These are phyloP conservation scores for Betula pendula DNA, from an alignment of 306 rosid genomes.

Conservation along the genomic window DNA sequence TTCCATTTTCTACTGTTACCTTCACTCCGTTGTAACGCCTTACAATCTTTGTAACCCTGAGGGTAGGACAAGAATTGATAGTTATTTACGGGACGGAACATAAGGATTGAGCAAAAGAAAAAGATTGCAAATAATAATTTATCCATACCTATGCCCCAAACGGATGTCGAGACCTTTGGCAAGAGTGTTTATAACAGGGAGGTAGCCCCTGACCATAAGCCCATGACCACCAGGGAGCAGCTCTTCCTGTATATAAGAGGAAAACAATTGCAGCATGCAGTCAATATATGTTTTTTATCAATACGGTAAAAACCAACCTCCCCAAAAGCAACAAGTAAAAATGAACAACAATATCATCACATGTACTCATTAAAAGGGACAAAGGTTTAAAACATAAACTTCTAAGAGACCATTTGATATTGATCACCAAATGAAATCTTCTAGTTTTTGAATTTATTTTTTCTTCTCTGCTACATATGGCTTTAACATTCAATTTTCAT, in stretches of 20 bases:
- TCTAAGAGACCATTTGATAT: neutral
- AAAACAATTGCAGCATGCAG: slow-evolving; percentile 8
- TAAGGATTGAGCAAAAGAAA: slow-evolving; percentile 2
- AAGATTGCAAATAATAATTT: neutral
- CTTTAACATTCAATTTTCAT: neutral
- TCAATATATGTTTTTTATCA: neutral
- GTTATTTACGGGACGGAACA: slow-evolving; percentile 24
- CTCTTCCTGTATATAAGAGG: slow-evolving; percentile 60
- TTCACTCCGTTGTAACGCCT: slow-evolving; percentile 77
- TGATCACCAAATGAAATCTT: neutral
- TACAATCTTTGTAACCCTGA: slow-evolving; percentile 77
- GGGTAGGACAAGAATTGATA: slow-evolving; percentile 21
- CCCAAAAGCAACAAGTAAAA: neutral
- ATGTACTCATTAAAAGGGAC: neutral
- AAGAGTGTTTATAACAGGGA: slow-evolving; percentile 87
- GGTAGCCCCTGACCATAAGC: slow-evolving; percentile 93
- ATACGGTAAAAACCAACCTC: neutral
- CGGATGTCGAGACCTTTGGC: slow-evolving; percentile 97
- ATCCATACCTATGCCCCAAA: slow-evolving; percentile 69
- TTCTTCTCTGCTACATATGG: neutral
- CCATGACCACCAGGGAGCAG: slow-evolving; percentile 99
- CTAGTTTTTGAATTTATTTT: neutral
- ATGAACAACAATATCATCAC: neutral
- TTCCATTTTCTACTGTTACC: slow-evolving; percentile 76
- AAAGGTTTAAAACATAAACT: neutral